Conservation (phyloP, 2,329 filamentous ascomycete genomes). For the Xylaria sp. region DNA sequence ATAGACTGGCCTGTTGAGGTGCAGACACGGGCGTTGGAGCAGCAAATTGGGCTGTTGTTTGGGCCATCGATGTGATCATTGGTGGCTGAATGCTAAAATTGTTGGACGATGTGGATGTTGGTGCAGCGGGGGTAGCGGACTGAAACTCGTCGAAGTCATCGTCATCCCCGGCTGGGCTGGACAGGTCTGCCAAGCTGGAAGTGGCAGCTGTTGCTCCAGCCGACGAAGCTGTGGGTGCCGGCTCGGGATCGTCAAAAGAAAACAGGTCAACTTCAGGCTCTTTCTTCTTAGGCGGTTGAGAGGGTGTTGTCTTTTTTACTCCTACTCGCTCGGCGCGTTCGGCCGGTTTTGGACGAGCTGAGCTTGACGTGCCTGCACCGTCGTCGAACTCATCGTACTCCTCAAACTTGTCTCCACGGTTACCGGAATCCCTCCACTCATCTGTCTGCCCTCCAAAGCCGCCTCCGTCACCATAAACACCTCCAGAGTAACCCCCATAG, state of each 20-base stretch:
- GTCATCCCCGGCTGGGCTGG: constrained; percentile 69
- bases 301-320: constrained; percentile 64
- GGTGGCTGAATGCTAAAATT: constrained; percentile 58
- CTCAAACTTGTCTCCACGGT: constrained; percentile 82
- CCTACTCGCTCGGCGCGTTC: constrained; percentile 57
- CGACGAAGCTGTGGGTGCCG: constrained; percentile 55
- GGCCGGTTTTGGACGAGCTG: constrained; percentile 63
- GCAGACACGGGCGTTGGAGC: constrained; percentile 87
- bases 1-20: constrained; percentile 81
- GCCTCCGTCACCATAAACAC: constrained; percentile 94
- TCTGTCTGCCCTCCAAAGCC: constrained; percentile 84
- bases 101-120: constrained; percentile 57
- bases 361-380: constrained; percentile 64
- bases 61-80: constrained; percentile 63
- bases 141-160: constrained; percentile 99
- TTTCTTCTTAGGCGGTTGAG: constrained; percentile 79
- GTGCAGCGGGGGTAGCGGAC: constrained; percentile 75
- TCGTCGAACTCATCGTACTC: constrained; percentile 98
- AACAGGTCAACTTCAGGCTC: constrained; percentile 93
- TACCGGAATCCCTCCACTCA: constrained; percentile 75
- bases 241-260: constrained; percentile 83
- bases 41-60: constrained; percentile 74
- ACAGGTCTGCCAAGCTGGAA: constrained; percentile 60
- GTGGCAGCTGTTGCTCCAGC: constrained; percentile 58
- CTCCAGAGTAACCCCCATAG: constrained; percentile 72